phyloP scores from a whole-genome alignment of 2,329 filamentous ascomycete species.

The Arthrinium phaeospermum region DNA sequence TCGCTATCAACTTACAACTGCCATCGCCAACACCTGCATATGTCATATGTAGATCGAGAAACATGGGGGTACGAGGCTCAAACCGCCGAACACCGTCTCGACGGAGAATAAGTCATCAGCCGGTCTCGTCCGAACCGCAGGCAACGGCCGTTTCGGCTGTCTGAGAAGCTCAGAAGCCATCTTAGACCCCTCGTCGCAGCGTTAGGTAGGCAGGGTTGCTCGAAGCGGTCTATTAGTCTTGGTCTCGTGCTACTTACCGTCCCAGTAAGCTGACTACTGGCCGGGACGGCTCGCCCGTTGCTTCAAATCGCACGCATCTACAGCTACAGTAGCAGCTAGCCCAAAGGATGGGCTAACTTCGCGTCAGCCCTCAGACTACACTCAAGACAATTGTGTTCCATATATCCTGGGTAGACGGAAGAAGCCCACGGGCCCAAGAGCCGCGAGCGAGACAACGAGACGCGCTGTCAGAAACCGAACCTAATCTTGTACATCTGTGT shows the following conservation, averaged over 20 bases:
- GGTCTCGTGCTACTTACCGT: not conserved
- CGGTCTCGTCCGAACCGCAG: not conserved
- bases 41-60: conserved; percentile 1
- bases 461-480: not conserved
- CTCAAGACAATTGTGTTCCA: not conserved
- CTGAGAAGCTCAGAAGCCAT: conserved; percentile 1
- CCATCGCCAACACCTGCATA: not conserved
- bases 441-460: not conserved
- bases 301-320: not conserved
- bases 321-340: not conserved
- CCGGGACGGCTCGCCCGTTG: not conserved
- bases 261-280: not conserved
- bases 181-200: not conserved
- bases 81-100: not conserved
- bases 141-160: not conserved
- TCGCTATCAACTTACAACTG: not conserved
- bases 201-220: not conserved
- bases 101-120: not conserved
- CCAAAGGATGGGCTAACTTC: not conserved
- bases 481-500: not conserved
- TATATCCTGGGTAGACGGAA: not conserved
- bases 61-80: not conserved
- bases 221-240: not conserved
- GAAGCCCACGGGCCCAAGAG: not conserved
- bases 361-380: not conserved